Evolutionary conservation across 2,329 filamentous ascomycete genomes (phyloP).

Genomic region (Stemphylium vesicarium): DNA sequence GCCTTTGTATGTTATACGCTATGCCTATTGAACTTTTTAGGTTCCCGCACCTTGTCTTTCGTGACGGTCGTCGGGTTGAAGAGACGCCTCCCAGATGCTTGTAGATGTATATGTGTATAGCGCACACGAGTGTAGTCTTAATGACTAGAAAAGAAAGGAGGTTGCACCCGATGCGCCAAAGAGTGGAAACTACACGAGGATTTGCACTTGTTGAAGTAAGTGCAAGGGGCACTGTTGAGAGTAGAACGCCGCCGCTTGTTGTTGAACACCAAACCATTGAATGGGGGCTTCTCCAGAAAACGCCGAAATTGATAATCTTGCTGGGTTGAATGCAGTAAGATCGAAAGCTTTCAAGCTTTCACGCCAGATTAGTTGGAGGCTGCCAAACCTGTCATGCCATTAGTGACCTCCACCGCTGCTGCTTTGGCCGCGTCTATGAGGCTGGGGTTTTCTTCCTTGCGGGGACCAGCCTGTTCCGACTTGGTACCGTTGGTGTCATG

Average conservation of each 20-base stretch:
- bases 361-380: slow-evolving; percentile 33
- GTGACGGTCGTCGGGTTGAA: slow-evolving; percentile 50
- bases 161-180: not conserved
- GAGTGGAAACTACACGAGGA: not conserved
- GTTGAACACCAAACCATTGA: slow-evolving; percentile 6
- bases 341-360: slow-evolving; percentile 13
- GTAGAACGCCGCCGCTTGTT: slow-evolving; percentile 11
- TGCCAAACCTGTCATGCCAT: slow-evolving; percentile 36
- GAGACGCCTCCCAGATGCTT: slow-evolving; percentile 46
- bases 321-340: slow-evolving; percentile 45
- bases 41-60: slow-evolving; percentile 23
- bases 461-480: slow-evolving; percentile 19
- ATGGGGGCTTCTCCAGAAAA: slow-evolving; percentile 3
- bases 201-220: slow-evolving; percentile 26
- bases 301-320: slow-evolving; percentile 29
- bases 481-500: slow-evolving; percentile 20
- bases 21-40: slow-evolving; percentile 13
- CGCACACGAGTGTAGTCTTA: not conserved
- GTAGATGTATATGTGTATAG: slow-evolving; percentile 8
- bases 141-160: not conserved
- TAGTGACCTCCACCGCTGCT: slow-evolving; percentile 38
- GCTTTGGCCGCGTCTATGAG: slow-evolving; percentile 38
- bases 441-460: slow-evolving; percentile 20
- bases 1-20: not conserved
- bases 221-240: slow-evolving; percentile 31